Evolutionary conservation across 805 yeast genomes (phyloP), one percentile per base, ranked within the genome.

Genomic region (Torulaspora franciscae): DNA sequence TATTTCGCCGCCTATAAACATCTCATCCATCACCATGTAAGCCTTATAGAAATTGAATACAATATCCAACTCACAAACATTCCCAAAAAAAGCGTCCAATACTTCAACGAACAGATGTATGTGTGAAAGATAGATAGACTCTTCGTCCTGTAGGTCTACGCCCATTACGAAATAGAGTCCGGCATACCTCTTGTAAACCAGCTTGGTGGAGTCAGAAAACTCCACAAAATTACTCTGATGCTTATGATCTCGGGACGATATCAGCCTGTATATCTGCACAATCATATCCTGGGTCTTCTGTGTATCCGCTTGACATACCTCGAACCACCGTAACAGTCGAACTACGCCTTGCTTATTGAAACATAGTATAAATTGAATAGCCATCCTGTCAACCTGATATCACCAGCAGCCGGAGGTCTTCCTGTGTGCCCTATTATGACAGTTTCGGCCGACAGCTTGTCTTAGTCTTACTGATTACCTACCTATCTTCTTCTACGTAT

Each of bases 271-370:
- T 9, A 88, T 81, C 34, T 85, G 61, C 7, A 61, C 56, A 15
- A 64, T 61, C 23, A 49, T 45, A 11, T 54, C 61, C 32, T 56
- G 63, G 38, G 69, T 67, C 30, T 66, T 68, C 32, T 57, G 54
- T 3, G 57, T 47, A 3, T 67, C 62, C 38, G 61, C 61, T 32
- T 61, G 51, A 46, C 62, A 48, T n/a, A 47, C 45, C 14, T 55
- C 61, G 60, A 75, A 91, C 90, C 95, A 90, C 63, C 88, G 84
- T 6, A 86, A 82, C 11, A 91, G 68, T 48, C 99, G 76, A 17
- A 91, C 79, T 52, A 85, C 85, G n/a, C 99, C 98, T 67, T 91
- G 97, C 47, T 96, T 76, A 62, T 91, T 91, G 62, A 91, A 81
- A 36, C 91, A 83, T 33, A 90, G 66, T 32, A 91, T 72, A 67